These are phyloP conservation scores for Neurospora pannonica DNA, from an alignment of 495 filamentous ascomycete species.

Conservation along the genomic window DNA sequence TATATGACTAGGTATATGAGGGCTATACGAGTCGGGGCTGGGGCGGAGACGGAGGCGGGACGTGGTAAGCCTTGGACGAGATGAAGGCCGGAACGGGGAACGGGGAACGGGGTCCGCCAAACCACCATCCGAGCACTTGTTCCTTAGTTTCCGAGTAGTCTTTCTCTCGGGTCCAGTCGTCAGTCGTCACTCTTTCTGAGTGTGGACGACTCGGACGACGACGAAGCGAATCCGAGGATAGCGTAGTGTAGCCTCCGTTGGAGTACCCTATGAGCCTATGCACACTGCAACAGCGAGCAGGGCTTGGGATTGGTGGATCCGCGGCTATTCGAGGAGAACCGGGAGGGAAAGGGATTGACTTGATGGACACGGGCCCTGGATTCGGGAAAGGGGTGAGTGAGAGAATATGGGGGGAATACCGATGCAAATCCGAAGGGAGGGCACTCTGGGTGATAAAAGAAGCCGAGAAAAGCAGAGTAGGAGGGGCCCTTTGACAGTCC, in stretches of 20 bases:
- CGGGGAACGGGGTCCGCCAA: not conserved
- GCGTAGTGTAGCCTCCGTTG: not conserved
- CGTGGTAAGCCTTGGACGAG: not conserved
- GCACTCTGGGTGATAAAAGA: slow-evolving; percentile 9
- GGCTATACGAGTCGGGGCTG: not conserved
- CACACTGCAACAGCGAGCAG: not conserved
- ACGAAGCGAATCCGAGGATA: not conserved
- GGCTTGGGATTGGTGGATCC: not conserved
- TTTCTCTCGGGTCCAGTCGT: not conserved
- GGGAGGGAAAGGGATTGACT: not conserved
- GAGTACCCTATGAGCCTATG: not conserved
- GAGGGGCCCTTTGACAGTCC: not conserved
- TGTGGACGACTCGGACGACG: not conserved
- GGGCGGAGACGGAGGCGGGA: not conserved
- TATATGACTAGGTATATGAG: not conserved
- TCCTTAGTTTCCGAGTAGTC: not conserved
- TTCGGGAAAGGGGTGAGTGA: not conserved
- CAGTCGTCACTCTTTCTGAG: not conserved
- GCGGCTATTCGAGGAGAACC: not conserved
- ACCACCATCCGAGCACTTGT: not conserved
- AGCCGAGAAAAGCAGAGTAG: slow-evolving; percentile 10
- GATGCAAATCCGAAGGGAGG: slow-evolving; percentile 25
- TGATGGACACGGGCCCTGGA: not conserved
- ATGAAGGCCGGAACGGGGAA: not conserved
- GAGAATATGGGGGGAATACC: slow-evolving; percentile 16